Percentiles rank a stretch among this genome's conserved stretches.
Evolutionary conservation across 257 asterid species (phyloP).

Genomic region (Scutellaria barbata): DNA sequence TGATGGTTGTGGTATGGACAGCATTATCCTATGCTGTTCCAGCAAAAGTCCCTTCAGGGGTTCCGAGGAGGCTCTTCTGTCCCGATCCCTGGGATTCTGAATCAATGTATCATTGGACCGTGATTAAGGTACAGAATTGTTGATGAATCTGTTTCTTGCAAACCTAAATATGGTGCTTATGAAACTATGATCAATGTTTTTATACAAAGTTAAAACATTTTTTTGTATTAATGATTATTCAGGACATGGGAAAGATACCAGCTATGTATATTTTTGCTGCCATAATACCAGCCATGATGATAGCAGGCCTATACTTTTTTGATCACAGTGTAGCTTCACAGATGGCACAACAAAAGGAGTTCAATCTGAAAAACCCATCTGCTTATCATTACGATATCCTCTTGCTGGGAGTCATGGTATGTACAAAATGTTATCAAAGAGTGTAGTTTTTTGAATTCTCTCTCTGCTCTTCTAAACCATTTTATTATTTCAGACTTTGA

Average conservation of each 20-base stretch:
- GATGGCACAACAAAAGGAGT: constrained; percentile 87
- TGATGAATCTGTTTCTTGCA: not conserved
- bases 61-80: constrained; percentile 84
- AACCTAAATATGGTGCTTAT: not conserved
- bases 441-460: not conserved
- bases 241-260: constrained; percentile 88
- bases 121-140: constrained; percentile 57
- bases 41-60: constrained; percentile 62
- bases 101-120: constrained; percentile 87
- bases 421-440: not conserved
- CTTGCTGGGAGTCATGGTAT: constrained; percentile 81
- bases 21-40: constrained; percentile 72
- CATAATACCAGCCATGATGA: constrained; percentile 82
- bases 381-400: constrained; percentile 86
- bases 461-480: not conserved
- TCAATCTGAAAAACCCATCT: constrained; percentile 84
- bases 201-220: not conserved
- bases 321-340: constrained; percentile 96
- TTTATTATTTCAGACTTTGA: constrained; percentile 64
- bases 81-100: constrained; percentile 84
- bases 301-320: constrained; percentile 85
- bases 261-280: constrained; percentile 72
- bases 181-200: not conserved
- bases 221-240: constrained; percentile 37
- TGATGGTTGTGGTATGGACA: constrained; percentile 85